A percentile compares a stretch with the other conserved stretches of the same genome.
Evolutionary conservation across 257 asterid species (phyloP).

Genomic region (Scutellaria barbata): DNA sequence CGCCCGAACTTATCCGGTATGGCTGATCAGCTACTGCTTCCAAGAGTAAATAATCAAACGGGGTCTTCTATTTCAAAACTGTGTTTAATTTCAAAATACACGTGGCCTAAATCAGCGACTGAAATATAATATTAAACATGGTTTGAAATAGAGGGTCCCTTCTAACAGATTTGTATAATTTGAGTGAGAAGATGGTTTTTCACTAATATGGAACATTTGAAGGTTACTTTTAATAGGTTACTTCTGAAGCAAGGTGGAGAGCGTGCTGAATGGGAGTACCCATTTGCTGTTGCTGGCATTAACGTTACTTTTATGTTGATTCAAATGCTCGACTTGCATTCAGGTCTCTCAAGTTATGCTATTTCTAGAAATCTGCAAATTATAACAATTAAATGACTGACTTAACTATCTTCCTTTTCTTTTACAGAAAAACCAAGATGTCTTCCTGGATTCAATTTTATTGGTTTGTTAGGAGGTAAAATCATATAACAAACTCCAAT

Average conservation of each 20-base stretch:
- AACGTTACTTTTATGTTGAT: conserved; percentile 85
- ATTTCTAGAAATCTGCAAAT: not conserved
- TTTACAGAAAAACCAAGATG: conserved; percentile 80
- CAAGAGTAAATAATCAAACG: conserved; percentile 27
- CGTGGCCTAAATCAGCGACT: too few species aligned
- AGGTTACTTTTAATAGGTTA: conserved; percentile 86
- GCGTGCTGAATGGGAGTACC: conserved; percentile 92
- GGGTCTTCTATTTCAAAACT: not conserved
- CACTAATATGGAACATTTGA: conserved; percentile 69
- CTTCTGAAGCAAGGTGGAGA: conserved; percentile 76
- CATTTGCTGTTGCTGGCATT: conserved; percentile 94
- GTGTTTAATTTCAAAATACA: too few species aligned
- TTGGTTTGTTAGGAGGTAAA: conserved; percentile 76
- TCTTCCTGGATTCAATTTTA: conserved; percentile 74
- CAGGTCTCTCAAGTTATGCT: conserved; percentile 49
- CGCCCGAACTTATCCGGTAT: conserved; percentile 80
- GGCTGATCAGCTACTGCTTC: conserved; percentile 48
- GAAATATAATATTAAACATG: not conserved
- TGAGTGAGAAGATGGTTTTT: conserved; percentile 28
- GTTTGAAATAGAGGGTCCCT: not conserved
- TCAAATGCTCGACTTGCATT: conserved; percentile 84
- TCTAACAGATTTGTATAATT: not conserved
- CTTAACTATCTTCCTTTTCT: not conserved
- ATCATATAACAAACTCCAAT: not conserved
- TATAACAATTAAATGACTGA: not conserved